Base-by-base conservation (phyloP, 2,329 filamentous ascomycete genomes). In the Nemania sp. region DNA sequence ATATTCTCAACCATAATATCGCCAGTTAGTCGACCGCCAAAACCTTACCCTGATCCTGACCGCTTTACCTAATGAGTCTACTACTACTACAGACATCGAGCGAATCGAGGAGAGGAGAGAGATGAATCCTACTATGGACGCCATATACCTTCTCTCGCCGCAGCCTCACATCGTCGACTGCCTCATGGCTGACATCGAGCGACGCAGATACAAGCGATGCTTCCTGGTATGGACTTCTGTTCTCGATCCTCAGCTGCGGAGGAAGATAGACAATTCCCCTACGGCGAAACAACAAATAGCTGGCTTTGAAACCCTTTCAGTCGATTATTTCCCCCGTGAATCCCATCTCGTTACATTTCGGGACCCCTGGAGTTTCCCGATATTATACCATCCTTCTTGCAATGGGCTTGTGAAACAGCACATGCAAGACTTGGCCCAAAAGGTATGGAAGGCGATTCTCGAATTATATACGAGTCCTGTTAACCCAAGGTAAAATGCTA, bases 1-100 rank as follows among this genome's bases (percentile, higher is more conserved):
- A 98, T 77, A 97, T 99, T 73, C 91, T 99, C 82, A 97, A 97
- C 79, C 90, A 94, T 82, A 97, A 97, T 79, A 93, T 99, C 81
- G 95, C 94, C 73, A 97, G 94, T 97, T 87, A 79, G 90, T 75
- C 69, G 43, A 68, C 58, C 62, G 57, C 49, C 64, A 58, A 66
- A 70, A 32, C 62, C 18, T 58, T 63, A 64, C 57, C 54, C 62
- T 75, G 76, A 64, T 56, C 54, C 62, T 75, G 76, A 63, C 75
- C 67, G 51, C 66, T 62, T 66, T 65, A 54, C 67, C 75, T 77
- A 62, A 77, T 70, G 55, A 49, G 60, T 62, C 52, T 68, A 65
- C 41, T 20, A 65, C 41, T 45, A 18, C 54, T 67, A 60, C 80
- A 97, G 94, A 97, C 81, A 95, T 99, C 80, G 95, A 98, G 85